Percentiles rank a stretch among this genome's conserved stretches.
Evolutionary conservation across 371 early-diverging fungal genomes (phyloP).

Genomic region (Mortierella polycephala): DNA sequence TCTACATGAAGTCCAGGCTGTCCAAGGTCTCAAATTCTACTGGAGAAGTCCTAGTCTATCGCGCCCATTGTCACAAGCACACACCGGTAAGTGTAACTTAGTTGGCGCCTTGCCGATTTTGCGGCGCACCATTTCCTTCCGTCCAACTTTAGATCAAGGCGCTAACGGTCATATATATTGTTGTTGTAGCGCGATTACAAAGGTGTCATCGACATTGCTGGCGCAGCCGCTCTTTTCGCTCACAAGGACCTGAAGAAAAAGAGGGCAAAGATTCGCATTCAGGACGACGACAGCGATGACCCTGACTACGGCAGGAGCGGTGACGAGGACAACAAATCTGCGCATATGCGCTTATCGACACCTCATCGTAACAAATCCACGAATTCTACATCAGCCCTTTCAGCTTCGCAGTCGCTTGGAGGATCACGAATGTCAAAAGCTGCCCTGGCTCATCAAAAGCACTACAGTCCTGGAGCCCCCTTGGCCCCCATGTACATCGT

Average conservation of each 20-base stretch:
- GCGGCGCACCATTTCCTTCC: too few relatives aligned
- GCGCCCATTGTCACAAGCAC: slow-evolving; percentile 87
- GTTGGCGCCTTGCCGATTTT: neutral
- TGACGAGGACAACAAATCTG: slow-evolving; percentile 7
- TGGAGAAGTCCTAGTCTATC: slow-evolving; percentile 65
- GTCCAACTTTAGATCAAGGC: neutral
- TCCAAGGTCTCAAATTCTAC: slow-evolving; percentile 67
- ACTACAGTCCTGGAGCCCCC: slow-evolving; percentile 68
- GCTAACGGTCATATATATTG: neutral
- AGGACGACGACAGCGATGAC: slow-evolving; percentile 60
- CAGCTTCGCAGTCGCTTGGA: slow-evolving; percentile 51
- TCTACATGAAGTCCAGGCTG: slow-evolving; percentile 81
- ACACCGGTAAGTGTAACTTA: slow-evolving; percentile 66
- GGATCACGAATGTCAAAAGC: slow-evolving; percentile 64
- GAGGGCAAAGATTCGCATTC: slow-evolving; percentile 25
- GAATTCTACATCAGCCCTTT: slow-evolving; percentile 7
- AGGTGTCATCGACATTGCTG: slow-evolving; percentile 36
- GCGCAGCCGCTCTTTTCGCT: slow-evolving; percentile 48
- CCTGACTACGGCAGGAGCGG: slow-evolving; percentile 51
- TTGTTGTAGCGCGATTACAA: slow-evolving; percentile 37
- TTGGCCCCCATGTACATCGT: slow-evolving; percentile 78
- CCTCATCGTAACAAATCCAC: slow-evolving; percentile 20
- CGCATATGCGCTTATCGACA: slow-evolving; percentile 9
- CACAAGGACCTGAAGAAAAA: slow-evolving; percentile 39
- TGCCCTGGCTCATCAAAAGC: slow-evolving; percentile 70